These are phyloP conservation scores for Apiospora aurea DNA, from an alignment of 2,329 filamentous ascomycete genomes.

Conservation along the genomic window DNA sequence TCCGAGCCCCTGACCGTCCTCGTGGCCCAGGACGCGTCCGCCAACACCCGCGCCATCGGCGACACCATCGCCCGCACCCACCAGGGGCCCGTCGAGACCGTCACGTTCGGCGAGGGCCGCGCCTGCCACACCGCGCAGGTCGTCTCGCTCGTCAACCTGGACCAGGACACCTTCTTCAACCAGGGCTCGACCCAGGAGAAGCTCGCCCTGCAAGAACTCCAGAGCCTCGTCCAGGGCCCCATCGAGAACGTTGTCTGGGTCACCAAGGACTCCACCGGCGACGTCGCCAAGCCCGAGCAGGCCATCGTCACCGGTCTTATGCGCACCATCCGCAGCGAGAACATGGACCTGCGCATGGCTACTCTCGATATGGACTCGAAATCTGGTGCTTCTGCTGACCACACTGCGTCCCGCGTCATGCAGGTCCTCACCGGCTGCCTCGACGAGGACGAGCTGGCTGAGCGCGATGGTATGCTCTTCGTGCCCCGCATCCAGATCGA, in stretches of 20 bases:
- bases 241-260: background rate
- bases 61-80: too few relatives aligned
- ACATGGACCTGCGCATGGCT: constrained; percentile 29
- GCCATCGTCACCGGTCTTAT: constrained; percentile 27
- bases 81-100: too few relatives aligned
- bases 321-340: constrained; percentile 37
- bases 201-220: too few relatives aligned
- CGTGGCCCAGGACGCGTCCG: too few relatives aligned
- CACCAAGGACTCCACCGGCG: background rate
- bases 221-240: too few relatives aligned
- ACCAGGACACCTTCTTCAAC: too few relatives aligned
- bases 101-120: too few relatives aligned
- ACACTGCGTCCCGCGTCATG: constrained; percentile 28
- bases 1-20: too few relatives aligned
- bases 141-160: too few relatives aligned
- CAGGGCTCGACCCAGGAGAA: too few relatives aligned
- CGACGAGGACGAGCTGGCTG: constrained; percentile 30
- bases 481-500: constrained; percentile 27
- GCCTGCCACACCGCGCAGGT: too few relatives aligned
- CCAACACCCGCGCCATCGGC: too few relatives aligned
- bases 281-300: background rate
- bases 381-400: background rate
- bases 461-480: constrained; percentile 29
- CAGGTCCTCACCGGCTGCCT: constrained; percentile 24
- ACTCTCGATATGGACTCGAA: constrained; percentile 37